Percentiles rank a stretch among this genome's conserved stretches.
phyloP scores from a whole-genome alignment of 2,329 filamentous ascomycete species.

The Cercospora berteroae region DNA sequence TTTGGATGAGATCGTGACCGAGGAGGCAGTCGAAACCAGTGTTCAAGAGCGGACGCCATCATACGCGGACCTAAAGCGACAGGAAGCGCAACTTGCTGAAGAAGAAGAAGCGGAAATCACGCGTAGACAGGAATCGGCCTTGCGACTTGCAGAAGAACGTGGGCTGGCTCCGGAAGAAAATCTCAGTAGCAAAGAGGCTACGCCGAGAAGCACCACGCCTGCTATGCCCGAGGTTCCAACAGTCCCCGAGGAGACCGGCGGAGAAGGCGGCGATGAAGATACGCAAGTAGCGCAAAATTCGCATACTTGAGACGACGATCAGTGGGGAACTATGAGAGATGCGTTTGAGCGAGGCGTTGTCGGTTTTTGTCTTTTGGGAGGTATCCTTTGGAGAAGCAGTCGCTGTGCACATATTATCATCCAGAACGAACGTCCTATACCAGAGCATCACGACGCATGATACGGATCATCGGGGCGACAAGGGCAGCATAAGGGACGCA shows the following conservation, averaged over 20 bases:
- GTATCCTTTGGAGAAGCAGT: too few species aligned
- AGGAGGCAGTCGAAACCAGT: conserved; percentile 27
- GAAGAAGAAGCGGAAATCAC: conserved; percentile 58
- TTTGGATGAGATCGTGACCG: conserved; percentile 1
- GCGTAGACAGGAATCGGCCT: conserved; percentile 55
- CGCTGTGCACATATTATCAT: not conserved
- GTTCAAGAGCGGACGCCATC: conserved; percentile 42
- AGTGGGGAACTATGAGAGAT: not conserved
- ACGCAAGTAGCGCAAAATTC: not conserved
- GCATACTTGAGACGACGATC: not conserved
- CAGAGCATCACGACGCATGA: not conserved
- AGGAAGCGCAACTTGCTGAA: conserved; percentile 54
- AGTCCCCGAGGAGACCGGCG: not conserved
- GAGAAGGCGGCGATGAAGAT: not conserved
- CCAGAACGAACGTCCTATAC: not conserved
- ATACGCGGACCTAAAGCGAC: conserved; percentile 55
- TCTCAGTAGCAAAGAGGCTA: conserved; percentile 31
- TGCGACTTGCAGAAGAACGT: conserved; percentile 53
- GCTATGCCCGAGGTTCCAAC: not conserved
- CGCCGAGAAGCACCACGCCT: conserved; percentile 17
- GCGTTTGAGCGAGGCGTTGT: conserved; percentile 13
- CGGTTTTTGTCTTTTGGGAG: not conserved
- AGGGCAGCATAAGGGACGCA: not conserved
- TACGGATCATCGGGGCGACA: not conserved
- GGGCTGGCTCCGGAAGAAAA: conserved; percentile 43